Evolutionary conservation across 441 rosid species (phyloP).

Genomic region (Erysimum cheiri): DNA sequence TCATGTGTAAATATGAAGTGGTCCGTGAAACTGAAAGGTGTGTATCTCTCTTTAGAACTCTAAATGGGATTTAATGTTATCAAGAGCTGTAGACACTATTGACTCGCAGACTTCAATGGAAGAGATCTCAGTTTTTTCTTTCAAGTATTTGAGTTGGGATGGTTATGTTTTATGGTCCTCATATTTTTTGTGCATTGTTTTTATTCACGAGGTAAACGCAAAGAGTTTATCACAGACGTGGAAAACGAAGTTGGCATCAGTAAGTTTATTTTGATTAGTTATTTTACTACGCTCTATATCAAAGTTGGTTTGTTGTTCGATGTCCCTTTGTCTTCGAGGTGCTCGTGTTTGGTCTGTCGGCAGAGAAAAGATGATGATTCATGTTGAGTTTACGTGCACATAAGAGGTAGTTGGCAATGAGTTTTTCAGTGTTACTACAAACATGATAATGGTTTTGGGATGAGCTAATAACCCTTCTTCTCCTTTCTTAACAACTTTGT

Average conservation of each 20-base stretch:
- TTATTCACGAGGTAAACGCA: slow-evolving; percentile 35
- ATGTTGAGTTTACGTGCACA: slow-evolving; percentile 13
- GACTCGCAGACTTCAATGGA: not conserved
- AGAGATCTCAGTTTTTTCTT: slow-evolving; percentile 6
- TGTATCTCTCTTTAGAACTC: slow-evolving; percentile 22
- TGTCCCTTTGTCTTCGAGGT: not conserved
- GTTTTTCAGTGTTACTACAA: not conserved
- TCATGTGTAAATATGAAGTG: slow-evolving; percentile 33
- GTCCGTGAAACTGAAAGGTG: slow-evolving; percentile 23
- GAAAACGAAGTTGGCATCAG: slow-evolving; percentile 19
- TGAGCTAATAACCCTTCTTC: not conserved
- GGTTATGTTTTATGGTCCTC: slow-evolving; percentile 16
- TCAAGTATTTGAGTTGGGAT: not conserved
- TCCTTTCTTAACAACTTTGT: not conserved
- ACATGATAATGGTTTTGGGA: not conserved
- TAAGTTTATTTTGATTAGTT: slow-evolving; percentile 32
- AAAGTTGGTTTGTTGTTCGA: slow-evolving; percentile 14
- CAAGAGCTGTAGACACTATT: not conserved
- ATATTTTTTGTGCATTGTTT: slow-evolving; percentile 21
- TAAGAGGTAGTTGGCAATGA: not conserved
- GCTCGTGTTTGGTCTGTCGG: slow-evolving; percentile 8
- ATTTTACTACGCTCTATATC: not conserved
- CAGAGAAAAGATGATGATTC: slow-evolving; percentile 20
- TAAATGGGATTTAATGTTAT: slow-evolving; percentile 21
- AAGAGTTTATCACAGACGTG: slow-evolving; percentile 27